Percentiles rank a stretch among this genome's conserved stretches.
Conservation (phyloP, 305 asterid genomes). For the Fraxinus ornus region DNA sequence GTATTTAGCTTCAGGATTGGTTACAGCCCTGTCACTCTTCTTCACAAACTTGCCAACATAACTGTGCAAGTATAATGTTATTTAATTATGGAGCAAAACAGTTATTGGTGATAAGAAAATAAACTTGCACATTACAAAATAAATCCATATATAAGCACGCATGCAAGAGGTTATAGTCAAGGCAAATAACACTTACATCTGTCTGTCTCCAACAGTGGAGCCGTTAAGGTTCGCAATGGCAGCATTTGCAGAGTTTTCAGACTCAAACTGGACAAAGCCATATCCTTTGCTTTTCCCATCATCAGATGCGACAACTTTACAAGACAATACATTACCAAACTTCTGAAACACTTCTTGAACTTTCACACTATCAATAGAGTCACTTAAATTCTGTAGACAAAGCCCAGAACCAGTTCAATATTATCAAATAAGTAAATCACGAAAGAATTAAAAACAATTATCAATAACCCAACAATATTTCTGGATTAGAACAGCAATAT, state of each 20-base stretch:
- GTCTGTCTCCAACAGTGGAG: constrained; percentile 53
- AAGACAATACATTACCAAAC: constrained; percentile 67
- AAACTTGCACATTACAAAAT: background rate
- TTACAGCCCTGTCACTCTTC: constrained; percentile 56
- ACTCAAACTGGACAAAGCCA: constrained; percentile 89
- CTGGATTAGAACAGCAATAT: constrained; percentile 1
- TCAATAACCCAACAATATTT: background rate
- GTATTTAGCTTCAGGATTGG: constrained; percentile 56
- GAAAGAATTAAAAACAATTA: constrained; percentile 5
- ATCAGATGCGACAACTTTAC: constrained; percentile 69
- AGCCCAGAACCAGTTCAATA: constrained; percentile 2
- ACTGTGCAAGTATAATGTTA: constrained; percentile 35
- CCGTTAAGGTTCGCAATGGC: constrained; percentile 85
- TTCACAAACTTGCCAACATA: constrained; percentile 72
- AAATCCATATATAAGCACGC: background rate
- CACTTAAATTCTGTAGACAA: constrained; percentile 63
- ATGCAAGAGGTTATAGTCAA: background rate
- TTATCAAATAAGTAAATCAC: constrained; percentile 12
- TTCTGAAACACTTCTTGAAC: constrained; percentile 76
- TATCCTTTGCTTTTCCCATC: constrained; percentile 92
- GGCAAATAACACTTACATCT: constrained; percentile 49
- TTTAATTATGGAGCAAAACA: constrained; percentile 16
- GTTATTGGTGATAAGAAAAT: background rate
- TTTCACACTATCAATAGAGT: constrained; percentile 53
- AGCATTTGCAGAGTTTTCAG: constrained; percentile 63